Evolutionary conservation across 345 rosid genomes (phyloP).

Genomic region (Citrus trifoliata): DNA sequence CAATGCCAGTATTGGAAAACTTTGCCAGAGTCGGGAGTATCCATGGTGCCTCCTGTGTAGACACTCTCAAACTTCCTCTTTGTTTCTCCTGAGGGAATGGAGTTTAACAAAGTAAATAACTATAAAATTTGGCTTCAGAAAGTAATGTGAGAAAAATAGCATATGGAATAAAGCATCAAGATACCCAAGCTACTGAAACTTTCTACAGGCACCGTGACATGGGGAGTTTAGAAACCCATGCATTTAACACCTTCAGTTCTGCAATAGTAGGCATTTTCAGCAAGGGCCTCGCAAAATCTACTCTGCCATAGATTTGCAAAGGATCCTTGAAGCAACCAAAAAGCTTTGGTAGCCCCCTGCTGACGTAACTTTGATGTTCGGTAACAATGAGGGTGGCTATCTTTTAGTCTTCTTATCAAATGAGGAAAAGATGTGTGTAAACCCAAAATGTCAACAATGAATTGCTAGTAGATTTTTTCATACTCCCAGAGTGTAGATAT

Average conservation of each 20-base stretch:
- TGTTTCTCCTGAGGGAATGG: slow-evolving; percentile 62
- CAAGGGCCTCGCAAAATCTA: background rate
- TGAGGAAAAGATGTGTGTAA: background rate
- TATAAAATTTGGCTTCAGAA: background rate
- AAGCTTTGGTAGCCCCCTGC: background rate
- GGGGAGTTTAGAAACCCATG: background rate
- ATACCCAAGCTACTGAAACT: background rate
- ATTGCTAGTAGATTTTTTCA: background rate
- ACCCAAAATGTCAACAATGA: background rate
- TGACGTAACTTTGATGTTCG: background rate
- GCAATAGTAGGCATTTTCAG: background rate
- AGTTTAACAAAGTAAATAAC: background rate
- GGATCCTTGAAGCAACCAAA: background rate
- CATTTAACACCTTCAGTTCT: background rate
- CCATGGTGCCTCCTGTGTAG: slow-evolving; percentile 75
- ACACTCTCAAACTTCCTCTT: slow-evolving; percentile 95
- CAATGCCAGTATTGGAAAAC: slow-evolving; percentile 91
- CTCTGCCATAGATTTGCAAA: background rate
- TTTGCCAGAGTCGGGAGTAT: slow-evolving; percentile 69
- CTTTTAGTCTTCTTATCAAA: background rate
- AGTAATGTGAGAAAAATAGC: background rate
- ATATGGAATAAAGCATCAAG: background rate
- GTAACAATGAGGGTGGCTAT: background rate
- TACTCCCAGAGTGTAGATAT: background rate
- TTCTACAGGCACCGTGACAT: background rate